A percentile compares a stretch with the other conserved stretches of the same genome.
These are phyloP conservation scores for Tulasnella sp. DNA, from an alignment of 768 basidiomycete genomes.

Conservation along the genomic window DNA sequence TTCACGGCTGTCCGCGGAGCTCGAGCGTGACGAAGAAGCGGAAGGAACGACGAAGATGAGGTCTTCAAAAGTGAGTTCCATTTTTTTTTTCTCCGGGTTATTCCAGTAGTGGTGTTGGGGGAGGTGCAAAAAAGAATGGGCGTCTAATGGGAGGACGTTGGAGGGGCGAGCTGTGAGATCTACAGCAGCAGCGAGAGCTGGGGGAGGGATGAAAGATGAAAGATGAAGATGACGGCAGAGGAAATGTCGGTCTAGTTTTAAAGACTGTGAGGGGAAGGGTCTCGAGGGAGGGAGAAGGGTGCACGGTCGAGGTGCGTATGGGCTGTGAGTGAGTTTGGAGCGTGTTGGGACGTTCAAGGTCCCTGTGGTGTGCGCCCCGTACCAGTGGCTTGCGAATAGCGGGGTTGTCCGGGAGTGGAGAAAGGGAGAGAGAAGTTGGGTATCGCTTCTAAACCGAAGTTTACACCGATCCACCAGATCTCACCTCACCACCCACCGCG, in stretches of 20 bases:
- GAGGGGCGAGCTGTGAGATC: neutral
- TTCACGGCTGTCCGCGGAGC: conserved; percentile 18
- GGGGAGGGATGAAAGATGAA: neutral
- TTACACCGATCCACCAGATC: conserved; percentile 1
- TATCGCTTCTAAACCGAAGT: neutral
- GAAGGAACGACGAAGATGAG: conserved; percentile 30
- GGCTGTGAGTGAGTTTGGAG: conserved; percentile 18
- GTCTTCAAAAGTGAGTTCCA: conserved; percentile 33
- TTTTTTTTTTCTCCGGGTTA: neutral
- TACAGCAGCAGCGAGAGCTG: neutral
- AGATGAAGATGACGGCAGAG: neutral
- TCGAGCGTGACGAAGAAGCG: conserved; percentile 25
- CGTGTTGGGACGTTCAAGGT: neutral
- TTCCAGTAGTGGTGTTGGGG: neutral
- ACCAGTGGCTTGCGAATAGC: conserved; percentile 13
- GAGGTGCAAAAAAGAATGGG: neutral
- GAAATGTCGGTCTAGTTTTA: conserved; percentile 15
- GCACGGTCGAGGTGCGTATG: conserved; percentile 19
- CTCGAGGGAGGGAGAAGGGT: conserved; percentile 17
- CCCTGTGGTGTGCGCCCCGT: conserved; percentile 10
- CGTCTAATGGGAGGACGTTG: neutral
- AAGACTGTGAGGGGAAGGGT: neutral
- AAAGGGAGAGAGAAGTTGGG: neutral
- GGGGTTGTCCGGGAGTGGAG: conserved; percentile 14
- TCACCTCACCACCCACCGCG: neutral